Conservation (phyloP, 1,139 yeast genomes). For the Saccharomyces hybrid region DNA sequence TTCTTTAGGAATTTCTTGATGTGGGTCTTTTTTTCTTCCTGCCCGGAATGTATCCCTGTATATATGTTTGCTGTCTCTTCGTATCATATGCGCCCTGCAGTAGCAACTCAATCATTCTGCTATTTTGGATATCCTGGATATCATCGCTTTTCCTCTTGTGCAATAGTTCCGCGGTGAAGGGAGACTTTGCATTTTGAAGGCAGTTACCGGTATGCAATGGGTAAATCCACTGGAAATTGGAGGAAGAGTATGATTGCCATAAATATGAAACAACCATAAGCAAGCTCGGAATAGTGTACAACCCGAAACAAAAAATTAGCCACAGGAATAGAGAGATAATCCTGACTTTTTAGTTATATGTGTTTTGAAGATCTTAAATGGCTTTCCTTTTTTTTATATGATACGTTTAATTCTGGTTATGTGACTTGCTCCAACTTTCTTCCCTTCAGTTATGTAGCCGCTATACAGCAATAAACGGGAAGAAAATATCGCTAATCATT, state of each 20-base stretch:
- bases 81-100: neutral
- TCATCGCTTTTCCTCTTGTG: neutral
- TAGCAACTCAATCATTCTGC: neutral
- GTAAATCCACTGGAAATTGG: neutral
- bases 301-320: neutral
- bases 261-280: neutral
- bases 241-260: neutral
- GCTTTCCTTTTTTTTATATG: neutral
- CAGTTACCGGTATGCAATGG: neutral
- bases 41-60: neutral
- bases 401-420: neutral
- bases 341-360: neutral
- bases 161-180: neutral
- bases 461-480: neutral
- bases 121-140: neutral
- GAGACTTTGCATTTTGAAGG: neutral
- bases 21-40: slow-evolving; percentile 4
- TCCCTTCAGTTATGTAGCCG: neutral
- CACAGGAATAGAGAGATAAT: neutral
- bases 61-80: slow-evolving; percentile 1
- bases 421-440: neutral
- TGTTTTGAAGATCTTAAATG: neutral
- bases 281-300: neutral
- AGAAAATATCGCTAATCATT: neutral
- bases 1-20: neutral